phyloP scores from a whole-genome alignment of 805 yeast genomes.

The Nakazawaea pomicola region DNA sequence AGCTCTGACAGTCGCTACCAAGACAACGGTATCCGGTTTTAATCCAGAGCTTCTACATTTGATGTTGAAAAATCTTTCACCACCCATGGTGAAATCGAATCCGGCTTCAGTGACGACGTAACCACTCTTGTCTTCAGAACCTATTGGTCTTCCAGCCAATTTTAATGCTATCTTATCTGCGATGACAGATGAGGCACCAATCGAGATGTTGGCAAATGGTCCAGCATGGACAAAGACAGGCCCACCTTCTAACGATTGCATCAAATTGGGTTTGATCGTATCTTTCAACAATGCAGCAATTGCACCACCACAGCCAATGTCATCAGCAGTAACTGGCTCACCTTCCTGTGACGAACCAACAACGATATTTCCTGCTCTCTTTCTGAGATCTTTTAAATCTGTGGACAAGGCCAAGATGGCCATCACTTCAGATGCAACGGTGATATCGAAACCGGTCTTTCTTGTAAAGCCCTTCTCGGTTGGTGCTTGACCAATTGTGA shows the following conservation, averaged over 20 bases:
- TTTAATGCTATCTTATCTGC: constrained; percentile 82
- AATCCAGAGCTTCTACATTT: constrained; percentile 80
- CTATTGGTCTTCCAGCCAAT: constrained; percentile 51
- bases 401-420: constrained; percentile 75
- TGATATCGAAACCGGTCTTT: constrained; percentile 74
- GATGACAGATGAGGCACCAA: constrained; percentile 79
- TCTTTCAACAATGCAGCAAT: constrained; percentile 76
- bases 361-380: constrained; percentile 70
- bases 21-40: constrained; percentile 70
- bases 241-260: constrained; percentile 87
- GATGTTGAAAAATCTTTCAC: constrained; percentile 80
- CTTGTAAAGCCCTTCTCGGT: constrained; percentile 74
- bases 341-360: constrained; percentile 65
- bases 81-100: constrained; percentile 89
- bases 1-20: constrained; percentile 83
- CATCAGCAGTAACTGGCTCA: constrained; percentile 77
- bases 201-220: constrained; percentile 83
- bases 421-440: constrained; percentile 85
- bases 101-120: constrained; percentile 87
- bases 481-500: constrained; percentile 77
- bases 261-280: constrained; percentile 77
- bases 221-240: constrained; percentile 88
- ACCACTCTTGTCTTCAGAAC: constrained; percentile 43
- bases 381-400: constrained; percentile 67
- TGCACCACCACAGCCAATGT: constrained; percentile 83